Percentiles rank a stretch among this genome's conserved stretches.
Evolutionary conservation across 106 monocot genomes (phyloP).

Genomic region (Vanilla planifolia): DNA sequence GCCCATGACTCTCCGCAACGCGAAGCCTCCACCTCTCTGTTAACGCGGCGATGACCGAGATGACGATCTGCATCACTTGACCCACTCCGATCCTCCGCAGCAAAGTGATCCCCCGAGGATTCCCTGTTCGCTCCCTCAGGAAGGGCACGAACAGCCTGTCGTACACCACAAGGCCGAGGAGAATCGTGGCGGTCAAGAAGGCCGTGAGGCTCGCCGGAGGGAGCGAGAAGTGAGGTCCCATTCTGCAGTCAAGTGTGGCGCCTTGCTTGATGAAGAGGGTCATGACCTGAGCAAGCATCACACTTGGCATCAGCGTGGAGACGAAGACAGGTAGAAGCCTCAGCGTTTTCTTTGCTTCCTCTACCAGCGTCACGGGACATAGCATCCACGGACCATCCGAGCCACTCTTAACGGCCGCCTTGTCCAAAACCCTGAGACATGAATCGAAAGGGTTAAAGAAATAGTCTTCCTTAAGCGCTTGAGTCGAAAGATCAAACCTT

Average conservation of each 20-base stretch:
- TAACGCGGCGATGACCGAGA: constrained; percentile 13
- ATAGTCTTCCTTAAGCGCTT: background rate
- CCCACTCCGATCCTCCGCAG: constrained; percentile 27
- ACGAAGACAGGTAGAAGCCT: constrained; percentile 39
- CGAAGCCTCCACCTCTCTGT: constrained; percentile 13
- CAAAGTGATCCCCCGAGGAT: constrained; percentile 16
- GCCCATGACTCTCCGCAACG: background rate
- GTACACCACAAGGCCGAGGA: constrained; percentile 10
- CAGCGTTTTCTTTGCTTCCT: constrained; percentile 62
- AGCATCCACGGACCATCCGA: constrained; percentile 21
- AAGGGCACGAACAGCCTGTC: constrained; percentile 10
- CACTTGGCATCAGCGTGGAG: constrained; percentile 33
- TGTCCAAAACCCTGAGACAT: constrained; percentile 36
- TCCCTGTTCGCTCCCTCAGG: background rate
- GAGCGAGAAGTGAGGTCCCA: constrained; percentile 17
- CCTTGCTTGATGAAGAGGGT: constrained; percentile 59
- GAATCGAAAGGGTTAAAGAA: background rate
- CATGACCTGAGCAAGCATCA: constrained; percentile 19
- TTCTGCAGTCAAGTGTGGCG: constrained; percentile 21
- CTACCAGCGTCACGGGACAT: constrained; percentile 45
- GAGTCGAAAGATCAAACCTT: constrained; percentile 3
- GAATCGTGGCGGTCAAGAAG: constrained; percentile 10
- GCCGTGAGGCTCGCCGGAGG: constrained; percentile 16
- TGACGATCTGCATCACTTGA: constrained; percentile 8
- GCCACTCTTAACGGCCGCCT: constrained; percentile 35